Percentiles rank a stretch among this genome's conserved stretches.
phyloP scores from a whole-genome alignment of 768 basidiomycete species.

The Coprinopsis strossmayeri region DNA sequence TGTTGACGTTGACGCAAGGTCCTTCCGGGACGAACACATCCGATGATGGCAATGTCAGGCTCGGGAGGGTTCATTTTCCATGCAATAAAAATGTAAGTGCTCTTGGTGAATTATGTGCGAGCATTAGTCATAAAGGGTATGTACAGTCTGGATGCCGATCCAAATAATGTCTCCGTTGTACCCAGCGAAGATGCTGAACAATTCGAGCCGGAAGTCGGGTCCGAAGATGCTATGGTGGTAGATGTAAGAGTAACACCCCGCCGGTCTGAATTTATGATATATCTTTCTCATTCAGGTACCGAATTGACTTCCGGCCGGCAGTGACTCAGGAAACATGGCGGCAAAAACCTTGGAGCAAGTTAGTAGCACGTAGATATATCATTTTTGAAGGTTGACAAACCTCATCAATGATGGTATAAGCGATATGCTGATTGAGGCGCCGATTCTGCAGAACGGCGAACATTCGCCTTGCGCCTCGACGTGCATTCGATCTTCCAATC shows the following conservation, averaged over 20 bases:
- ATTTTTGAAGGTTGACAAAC: constrained; percentile 31
- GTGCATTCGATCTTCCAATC: constrained; percentile 95
- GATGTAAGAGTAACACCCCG: no score
- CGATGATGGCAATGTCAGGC: constrained; percentile 85
- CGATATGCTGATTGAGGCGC: constrained; percentile 90
- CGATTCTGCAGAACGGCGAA: constrained; percentile 93
- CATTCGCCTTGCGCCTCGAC: constrained; percentile 85
- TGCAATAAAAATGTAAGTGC: constrained; percentile 73
- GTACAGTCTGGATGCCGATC: constrained; percentile 4
- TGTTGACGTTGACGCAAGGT: constrained; percentile 32
- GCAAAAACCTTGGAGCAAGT: constrained; percentile 39
- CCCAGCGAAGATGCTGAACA: neutral
- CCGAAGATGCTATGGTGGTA: constrained; percentile 5
- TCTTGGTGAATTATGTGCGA: neutral
- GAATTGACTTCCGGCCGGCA: neutral
- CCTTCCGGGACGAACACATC: constrained; percentile 95
- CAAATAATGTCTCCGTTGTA: neutral
- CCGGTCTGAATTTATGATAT: no score
- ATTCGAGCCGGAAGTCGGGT: neutral
- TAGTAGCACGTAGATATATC: neutral
- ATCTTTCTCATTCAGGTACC: no score
- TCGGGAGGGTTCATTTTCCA: constrained; percentile 86
- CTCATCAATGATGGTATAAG: constrained; percentile 86
- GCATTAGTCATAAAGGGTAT: neutral
- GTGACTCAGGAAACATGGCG: constrained; percentile 52